Evolutionary conservation across 441 rosid species (phyloP), one percentile per base, ranked within the genome.

Genomic region (Adansonia gregorii): DNA sequence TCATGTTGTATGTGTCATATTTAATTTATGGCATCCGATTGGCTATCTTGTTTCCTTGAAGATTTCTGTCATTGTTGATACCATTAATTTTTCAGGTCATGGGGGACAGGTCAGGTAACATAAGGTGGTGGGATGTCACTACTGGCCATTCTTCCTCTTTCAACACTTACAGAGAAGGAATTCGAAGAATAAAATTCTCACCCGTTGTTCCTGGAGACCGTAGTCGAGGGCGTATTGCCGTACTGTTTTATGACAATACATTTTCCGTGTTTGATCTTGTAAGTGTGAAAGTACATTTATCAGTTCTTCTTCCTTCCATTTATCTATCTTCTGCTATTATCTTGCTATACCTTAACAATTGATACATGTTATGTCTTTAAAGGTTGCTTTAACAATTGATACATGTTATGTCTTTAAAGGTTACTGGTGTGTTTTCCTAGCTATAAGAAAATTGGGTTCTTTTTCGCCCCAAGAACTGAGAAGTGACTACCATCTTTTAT

Each of bases 111-210:
- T 91, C 97, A 27, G 98, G 99, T 81, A 93, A 89, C 87, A 92
- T 96, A 83, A 84, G 99, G 85, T 96, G 99, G 99, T 96, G 99
- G 99, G 99, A 96, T 89, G 97, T 96, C 80, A 94, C 90, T 78
- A 93, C 91, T 84, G 99, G 99, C 66, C 93, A 93, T 77, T 94
- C 99, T 76, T 96, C 99, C 78, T 93, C 97, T 82, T 94, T 96
- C 77, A 91, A 90, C 85, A 89, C 94, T 77, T 94, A 94, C 65
- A 87, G 94, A 85, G 98, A 96, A 76, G 99, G 98, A 83, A 89
- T 96, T 69, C 88, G 97, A 78, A 89, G 99, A 87, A 89, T 96
- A 84, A 96, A 94, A 83, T 96, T 96, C 84, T 96, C 99, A 69
- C 99, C 98, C 80, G 87, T 93, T 82, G 97, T 96, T 83, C 85